phyloP scores from a whole-genome alignment of 495 filamentous ascomycete species.

The Aspergillus ostianus region DNA sequence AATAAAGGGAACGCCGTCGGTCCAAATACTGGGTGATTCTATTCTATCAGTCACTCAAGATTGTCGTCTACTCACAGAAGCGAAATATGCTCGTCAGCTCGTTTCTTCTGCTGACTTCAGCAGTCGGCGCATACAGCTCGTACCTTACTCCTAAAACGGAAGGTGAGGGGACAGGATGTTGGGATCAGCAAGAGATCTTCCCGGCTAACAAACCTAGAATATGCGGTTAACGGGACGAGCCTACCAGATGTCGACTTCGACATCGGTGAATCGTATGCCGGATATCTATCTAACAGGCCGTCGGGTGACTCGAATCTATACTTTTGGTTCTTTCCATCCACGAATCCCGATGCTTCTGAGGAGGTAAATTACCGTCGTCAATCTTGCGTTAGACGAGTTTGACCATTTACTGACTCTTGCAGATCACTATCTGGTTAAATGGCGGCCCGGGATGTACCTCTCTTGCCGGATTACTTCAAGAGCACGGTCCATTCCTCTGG shows the following conservation, averaged over 20 bases:
- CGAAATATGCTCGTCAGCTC: background rate
- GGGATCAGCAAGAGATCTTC: background rate
- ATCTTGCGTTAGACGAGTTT: background rate
- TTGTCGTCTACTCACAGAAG: background rate
- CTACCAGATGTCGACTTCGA: constrained; percentile 75
- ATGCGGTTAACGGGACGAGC: constrained; percentile 61
- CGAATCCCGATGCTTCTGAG: constrained; percentile 51
- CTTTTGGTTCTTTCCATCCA: constrained; percentile 76
- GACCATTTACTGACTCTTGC: constrained; percentile 19
- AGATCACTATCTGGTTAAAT: constrained; percentile 70
- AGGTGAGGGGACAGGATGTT: background rate
- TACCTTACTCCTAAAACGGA: background rate
- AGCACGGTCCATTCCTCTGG: constrained; percentile 79
- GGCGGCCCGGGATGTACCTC: constrained; percentile 70
- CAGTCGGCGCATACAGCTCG: background rate
- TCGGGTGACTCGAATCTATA: constrained; percentile 58
- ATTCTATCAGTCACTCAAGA: background rate
- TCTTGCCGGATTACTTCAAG: constrained; percentile 67
- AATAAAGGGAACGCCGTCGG: background rate
- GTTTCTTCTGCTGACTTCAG: background rate
- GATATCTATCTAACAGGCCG: constrained; percentile 66
- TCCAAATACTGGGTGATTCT: background rate
- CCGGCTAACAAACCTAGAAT: constrained; percentile 36
- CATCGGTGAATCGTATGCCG: constrained; percentile 74
- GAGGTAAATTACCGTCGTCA: constrained; percentile 57